A percentile compares a stretch with the other conserved stretches of the same genome.
These are phyloP conservation scores for Spatholobus suberectus DNA, from an alignment of 306 rosid species.

Conservation along the genomic window DNA sequence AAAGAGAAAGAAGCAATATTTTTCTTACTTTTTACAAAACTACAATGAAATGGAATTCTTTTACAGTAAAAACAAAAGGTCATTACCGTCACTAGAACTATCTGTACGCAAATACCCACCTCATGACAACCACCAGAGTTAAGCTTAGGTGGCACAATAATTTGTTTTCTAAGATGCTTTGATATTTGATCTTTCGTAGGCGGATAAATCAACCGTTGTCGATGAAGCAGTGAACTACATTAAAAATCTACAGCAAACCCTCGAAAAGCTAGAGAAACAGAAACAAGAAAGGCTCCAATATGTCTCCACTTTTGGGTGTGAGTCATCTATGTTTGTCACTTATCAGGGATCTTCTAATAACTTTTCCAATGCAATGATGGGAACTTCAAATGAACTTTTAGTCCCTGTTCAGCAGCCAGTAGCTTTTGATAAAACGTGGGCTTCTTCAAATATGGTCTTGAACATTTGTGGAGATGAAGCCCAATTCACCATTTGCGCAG, in stretches of 20 bases:
- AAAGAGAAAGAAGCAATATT: neutral
- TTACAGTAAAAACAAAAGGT: neutral
- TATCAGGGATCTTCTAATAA: slow-evolving; percentile 45
- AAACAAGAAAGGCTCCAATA: slow-evolving; percentile 56
- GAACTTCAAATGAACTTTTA: slow-evolving; percentile 32
- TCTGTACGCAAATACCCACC: neutral
- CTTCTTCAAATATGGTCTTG: slow-evolving; percentile 58
- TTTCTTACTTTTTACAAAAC: neutral
- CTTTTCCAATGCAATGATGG: neutral
- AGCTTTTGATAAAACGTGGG: slow-evolving; percentile 61
- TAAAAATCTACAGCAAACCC: slow-evolving; percentile 45
- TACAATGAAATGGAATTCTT: neutral
- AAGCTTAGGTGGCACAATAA: neutral
- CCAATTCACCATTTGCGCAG: slow-evolving; percentile 58
- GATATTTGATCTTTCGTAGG: slow-evolving; percentile 37
- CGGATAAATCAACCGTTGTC: slow-evolving; percentile 71
- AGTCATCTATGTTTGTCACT: slow-evolving; percentile 29
- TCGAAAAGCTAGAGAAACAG: slow-evolving; percentile 55
- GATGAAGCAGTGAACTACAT: slow-evolving; percentile 75
- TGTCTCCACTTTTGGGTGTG: neutral
- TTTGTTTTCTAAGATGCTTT: neutral
- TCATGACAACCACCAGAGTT: neutral
- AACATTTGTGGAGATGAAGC: slow-evolving; percentile 68
- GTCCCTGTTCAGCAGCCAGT: neutral
- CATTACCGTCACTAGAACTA: neutral